Conservation (phyloP, 345 rosid species). For the Camelina neglecta region DNA sequence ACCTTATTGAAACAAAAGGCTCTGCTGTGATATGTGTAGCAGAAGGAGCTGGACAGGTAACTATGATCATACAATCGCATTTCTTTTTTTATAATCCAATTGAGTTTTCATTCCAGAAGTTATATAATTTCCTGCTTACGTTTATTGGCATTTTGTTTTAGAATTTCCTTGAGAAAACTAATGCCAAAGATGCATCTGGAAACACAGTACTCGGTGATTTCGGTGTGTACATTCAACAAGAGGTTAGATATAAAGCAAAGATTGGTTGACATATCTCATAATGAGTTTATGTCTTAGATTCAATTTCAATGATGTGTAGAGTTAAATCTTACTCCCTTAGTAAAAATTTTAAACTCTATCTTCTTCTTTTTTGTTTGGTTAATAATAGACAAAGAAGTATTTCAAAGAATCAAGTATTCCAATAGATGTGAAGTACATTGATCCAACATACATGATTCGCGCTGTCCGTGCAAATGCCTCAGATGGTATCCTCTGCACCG, state of each 20-base stretch:
- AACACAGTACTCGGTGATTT: conserved; percentile 83
- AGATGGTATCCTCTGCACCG: conserved; percentile 93
- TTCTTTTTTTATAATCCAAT: too few species aligned
- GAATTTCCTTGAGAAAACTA: conserved; percentile 80
- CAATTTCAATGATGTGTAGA: not conserved
- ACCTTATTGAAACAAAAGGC: conserved; percentile 92
- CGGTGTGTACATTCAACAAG: conserved; percentile 93
- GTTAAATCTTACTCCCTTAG: not conserved
- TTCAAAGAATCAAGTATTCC: conserved; percentile 73
- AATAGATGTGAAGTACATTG: conserved; percentile 88
- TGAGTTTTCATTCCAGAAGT: not conserved
- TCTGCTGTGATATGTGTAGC: conserved; percentile 97
- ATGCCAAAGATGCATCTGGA: conserved; percentile 96
- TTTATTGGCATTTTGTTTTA: conserved; percentile 45
- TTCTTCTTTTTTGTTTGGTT: not conserved
- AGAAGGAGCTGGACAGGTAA: conserved; percentile 99
- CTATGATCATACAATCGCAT: not conserved
- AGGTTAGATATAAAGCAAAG: conserved; percentile 57
- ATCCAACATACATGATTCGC: conserved; percentile 98
- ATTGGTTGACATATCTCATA: not conserved
- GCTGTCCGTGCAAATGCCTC: conserved; percentile 97
- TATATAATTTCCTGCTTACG: not conserved
- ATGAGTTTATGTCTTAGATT: not conserved
- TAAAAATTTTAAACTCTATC: not conserved
- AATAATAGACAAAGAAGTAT: conserved; percentile 67